Evolutionary conservation across 2,329 filamentous ascomycete species (phyloP), one percentile per base, ranked within the genome.

Genomic region (Hortaea werneckii): DNA sequence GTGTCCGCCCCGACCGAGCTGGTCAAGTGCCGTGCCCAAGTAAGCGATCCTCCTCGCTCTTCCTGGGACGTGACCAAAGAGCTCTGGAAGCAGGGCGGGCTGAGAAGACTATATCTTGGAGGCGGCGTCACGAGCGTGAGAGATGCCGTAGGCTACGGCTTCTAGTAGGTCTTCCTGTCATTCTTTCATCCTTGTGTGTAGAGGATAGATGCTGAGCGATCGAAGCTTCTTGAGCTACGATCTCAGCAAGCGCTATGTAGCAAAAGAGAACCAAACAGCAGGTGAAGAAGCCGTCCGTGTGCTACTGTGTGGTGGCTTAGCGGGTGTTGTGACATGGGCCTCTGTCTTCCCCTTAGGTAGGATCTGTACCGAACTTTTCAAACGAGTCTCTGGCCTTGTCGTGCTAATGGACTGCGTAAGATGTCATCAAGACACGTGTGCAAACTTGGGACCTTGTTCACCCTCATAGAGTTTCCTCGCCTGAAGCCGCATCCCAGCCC

Each of bases 141-240:
- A 42, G 90, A 96, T 66, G 83, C 83, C 47, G 77, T 95, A 45
- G 90, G 90, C n/a, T 96, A 95, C 67, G 90, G 89, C 0, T 95
- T 95, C 65, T 96, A 95, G 76, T 80, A 71, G 58, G 74, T 59
- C 32, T 2, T n/a, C n/a, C 32, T 44, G 39, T 41, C 37, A 41
- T 26, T 43, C 29, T 34, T 34, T 9, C 5, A 37, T 26, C 29
- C 12, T 41, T 10, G 8, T n/a, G 10, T 26, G 20, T 45, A 4
- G 13, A 2, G 39, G 27, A 35, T 7, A 11, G 28, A 13, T 29
- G 43, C 43, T 49, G 43, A 49, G 43, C 32, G 13, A 32, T 39
- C 27, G 28, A 52, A 79, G 77, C 62, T 96, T 96, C 65, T 94
- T 85, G 85, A 83, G 84, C 1, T 96, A 95, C 60, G 85, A 94